A percentile compares a stretch with the other conserved stretches of the same genome.
These are phyloP conservation scores for Moesziomyces parantarcticus DNA, from an alignment of 1,284 basidiomycete species.

Conservation along the genomic window DNA sequence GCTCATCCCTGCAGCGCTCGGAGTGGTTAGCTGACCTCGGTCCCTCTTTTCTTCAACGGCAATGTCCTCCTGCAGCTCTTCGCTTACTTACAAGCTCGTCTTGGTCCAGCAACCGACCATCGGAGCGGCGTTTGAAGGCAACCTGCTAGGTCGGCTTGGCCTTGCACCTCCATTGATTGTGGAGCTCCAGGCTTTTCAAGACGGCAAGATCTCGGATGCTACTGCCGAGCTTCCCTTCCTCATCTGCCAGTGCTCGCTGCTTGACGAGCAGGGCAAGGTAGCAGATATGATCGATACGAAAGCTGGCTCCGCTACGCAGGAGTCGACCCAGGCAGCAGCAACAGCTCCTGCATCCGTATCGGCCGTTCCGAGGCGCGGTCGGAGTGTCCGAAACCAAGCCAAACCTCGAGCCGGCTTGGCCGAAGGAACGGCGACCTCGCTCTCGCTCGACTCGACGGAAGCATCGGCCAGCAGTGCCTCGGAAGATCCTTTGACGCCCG, in stretches of 20 bases:
- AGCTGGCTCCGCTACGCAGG: not conserved
- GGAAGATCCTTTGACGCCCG: slow-evolving; percentile 2
- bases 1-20: not conserved
- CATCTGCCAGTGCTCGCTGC: slow-evolving; percentile 51
- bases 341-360: not conserved
- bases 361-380: slow-evolving; percentile 3
- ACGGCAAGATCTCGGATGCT: slow-evolving; percentile 16
- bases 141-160: slow-evolving; percentile 49
- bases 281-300: slow-evolving; percentile 39
- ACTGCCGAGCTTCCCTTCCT: slow-evolving; percentile 45
- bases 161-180: slow-evolving; percentile 53
- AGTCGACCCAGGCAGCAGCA: not conserved
- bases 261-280: slow-evolving; percentile 23
- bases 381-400: slow-evolving; percentile 17
- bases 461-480: not conserved
- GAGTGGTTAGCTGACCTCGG: not conserved
- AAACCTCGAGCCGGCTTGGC: slow-evolving; percentile 15
- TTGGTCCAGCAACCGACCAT: slow-evolving; percentile 47
- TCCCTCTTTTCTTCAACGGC: not conserved
- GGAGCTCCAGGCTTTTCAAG: slow-evolving; percentile 33
- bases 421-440: not conserved
- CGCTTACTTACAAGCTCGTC: slow-evolving; percentile 25
- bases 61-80: slow-evolving; percentile 19
- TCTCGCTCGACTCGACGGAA: slow-evolving; percentile 7
- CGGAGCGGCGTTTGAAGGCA: slow-evolving; percentile 51